These are phyloP conservation scores for Poa annua DNA, from an alignment of 176 grass and related monocot genomes.

Conservation along the genomic window DNA sequence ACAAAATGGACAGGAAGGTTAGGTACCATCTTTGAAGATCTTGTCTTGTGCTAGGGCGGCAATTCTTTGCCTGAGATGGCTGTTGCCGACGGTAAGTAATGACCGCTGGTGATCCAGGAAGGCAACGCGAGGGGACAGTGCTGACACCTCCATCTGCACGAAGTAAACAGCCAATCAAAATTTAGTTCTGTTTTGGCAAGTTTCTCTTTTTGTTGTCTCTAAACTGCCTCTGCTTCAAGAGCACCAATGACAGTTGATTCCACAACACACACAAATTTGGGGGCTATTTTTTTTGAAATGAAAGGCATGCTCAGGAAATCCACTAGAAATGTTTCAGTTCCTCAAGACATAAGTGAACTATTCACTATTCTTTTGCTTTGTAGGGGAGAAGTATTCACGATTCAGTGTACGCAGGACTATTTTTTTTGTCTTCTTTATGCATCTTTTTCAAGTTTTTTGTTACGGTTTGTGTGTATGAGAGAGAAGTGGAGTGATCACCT, in stretches of 20 bases:
- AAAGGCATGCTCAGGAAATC: not conserved
- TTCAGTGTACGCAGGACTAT: not conserved
- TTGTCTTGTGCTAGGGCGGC: slow-evolving; percentile 93
- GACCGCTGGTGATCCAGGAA: slow-evolving; percentile 97
- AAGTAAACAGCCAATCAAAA: not conserved
- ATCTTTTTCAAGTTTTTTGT: not conserved
- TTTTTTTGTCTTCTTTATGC: not conserved
- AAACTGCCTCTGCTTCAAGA: not conserved
- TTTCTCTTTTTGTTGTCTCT: not conserved
- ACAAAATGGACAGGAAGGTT: not conserved
- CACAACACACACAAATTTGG: not conserved
- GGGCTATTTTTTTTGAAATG: not conserved
- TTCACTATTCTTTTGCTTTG: not conserved
- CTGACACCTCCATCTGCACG: slow-evolving; percentile 79
- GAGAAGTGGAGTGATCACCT: slow-evolving; percentile 50
- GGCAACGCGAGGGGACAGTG: slow-evolving; percentile 85
- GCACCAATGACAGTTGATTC: not conserved
- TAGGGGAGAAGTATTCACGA: not conserved
- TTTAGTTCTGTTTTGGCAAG: not conserved
- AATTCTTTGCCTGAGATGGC: slow-evolving; percentile 96
- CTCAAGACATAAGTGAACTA: too few relatives aligned
- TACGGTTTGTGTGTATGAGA: not conserved
- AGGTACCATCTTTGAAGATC: slow-evolving; percentile 93
- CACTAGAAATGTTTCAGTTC: too few relatives aligned
- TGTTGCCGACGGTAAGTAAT: slow-evolving; percentile 85